phyloP scores from a whole-genome alignment of 176 grass and related monocot species.

The Dendrocalamus sinicus region DNA sequence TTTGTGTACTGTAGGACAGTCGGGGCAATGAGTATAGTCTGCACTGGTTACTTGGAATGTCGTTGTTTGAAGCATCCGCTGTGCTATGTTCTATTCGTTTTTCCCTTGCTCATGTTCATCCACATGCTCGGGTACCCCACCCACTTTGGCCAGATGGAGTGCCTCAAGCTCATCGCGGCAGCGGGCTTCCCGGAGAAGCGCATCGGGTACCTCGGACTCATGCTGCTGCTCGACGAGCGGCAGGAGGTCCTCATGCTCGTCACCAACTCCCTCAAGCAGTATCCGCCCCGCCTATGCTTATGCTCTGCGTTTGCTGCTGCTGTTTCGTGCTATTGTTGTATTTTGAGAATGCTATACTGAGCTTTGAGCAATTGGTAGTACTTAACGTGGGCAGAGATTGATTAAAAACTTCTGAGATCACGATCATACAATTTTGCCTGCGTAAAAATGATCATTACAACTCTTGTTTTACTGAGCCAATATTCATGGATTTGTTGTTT shows the following conservation, averaged over 20 bases:
- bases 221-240: slow-evolving; percentile 97
- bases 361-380: slow-evolving; percentile 39
- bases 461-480: neutral
- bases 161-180: slow-evolving; percentile 97
- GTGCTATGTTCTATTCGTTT: no score
- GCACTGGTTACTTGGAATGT: no score
- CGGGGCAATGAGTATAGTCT: no score
- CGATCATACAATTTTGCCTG: neutral
- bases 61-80: no score
- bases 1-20: no score
- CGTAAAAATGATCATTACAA: neutral
- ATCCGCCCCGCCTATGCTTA: slow-evolving; percentile 53
- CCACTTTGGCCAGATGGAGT: slow-evolving; percentile 99
- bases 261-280: slow-evolving; percentile 99
- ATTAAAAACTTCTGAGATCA: neutral
- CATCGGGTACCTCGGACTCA: slow-evolving; percentile 95
- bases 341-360: slow-evolving; percentile 6
- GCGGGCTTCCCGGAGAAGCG: slow-evolving; percentile 95
- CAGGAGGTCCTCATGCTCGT: slow-evolving; percentile 99
- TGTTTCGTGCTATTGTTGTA: neutral
- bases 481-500: slow-evolving; percentile 20
- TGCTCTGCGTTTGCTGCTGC: slow-evolving; percentile 11
- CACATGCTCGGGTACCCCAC: slow-evolving; percentile 99
- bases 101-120: slow-evolving; percentile 83
- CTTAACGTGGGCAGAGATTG: slow-evolving; percentile 83